Evolutionary conservation across 2,329 filamentous ascomycete genomes (phyloP).

Genomic region (Verticillium zaregamsianum): DNA sequence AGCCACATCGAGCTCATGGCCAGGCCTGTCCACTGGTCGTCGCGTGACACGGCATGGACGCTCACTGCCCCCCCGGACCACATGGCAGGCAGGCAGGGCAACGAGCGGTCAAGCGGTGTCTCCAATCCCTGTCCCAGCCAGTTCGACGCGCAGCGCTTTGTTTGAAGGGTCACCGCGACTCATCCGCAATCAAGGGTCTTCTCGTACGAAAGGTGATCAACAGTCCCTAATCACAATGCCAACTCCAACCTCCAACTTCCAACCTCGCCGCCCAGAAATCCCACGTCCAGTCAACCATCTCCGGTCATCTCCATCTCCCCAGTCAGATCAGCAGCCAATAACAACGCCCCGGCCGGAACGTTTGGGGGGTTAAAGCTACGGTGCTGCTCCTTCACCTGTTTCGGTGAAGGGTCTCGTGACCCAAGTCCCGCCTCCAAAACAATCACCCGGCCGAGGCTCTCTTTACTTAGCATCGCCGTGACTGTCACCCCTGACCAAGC

Average conservation of each 20-base stretch:
- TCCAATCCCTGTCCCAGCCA: background rate
- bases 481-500: background rate
- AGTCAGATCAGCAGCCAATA: background rate
- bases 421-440: background rate
- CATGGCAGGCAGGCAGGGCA: background rate
- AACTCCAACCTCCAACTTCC: background rate
- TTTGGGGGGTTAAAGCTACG: background rate
- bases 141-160: background rate
- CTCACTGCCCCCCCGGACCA: background rate
- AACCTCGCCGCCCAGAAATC: background rate
- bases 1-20: background rate
- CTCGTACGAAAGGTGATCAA: background rate
- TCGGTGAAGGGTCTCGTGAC: background rate
- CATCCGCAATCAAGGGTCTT: background rate
- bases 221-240: background rate
- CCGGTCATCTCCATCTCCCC: background rate
- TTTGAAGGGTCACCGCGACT: background rate
- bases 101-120: background rate
- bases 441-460: background rate
- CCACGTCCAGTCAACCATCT: background rate
- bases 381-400: background rate
- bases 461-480: background rate
- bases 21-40: background rate
- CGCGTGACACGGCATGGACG: background rate
- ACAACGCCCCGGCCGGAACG: background rate